Percentiles rank a stretch among this genome's conserved stretches.
phyloP scores from a whole-genome alignment of 768 basidiomycete genomes.

The Suillus subaureus region DNA sequence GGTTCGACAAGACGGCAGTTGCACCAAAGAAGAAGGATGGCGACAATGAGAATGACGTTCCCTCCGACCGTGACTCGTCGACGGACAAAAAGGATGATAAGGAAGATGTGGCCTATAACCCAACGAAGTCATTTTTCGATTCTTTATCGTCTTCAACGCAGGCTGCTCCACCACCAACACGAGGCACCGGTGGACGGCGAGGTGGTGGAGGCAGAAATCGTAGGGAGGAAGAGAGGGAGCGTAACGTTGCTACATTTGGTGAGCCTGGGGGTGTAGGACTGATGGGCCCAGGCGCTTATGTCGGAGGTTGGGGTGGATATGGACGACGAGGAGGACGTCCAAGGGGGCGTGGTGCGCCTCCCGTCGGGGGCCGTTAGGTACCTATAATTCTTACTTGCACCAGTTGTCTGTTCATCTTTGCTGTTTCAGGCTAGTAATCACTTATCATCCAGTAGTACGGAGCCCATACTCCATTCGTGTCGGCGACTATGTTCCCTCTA shows the following conservation, averaged over 20 bases:
- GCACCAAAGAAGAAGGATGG: slow-evolving; percentile 35
- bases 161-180: slow-evolving; percentile 28
- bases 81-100: slow-evolving; percentile 33
- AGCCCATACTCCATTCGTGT: background rate
- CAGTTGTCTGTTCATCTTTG: background rate
- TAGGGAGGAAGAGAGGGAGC: slow-evolving; percentile 81
- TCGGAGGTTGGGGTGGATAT: slow-evolving; percentile 78
- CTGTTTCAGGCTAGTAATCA: slow-evolving; percentile 3
- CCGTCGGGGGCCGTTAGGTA: slow-evolving; percentile 26
- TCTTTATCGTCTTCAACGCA: slow-evolving; percentile 55
- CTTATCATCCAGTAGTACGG: background rate
- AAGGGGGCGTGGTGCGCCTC: slow-evolving; percentile 33
- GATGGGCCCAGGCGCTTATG: slow-evolving; percentile 78
- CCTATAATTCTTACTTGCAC: background rate
- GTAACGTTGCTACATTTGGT: slow-evolving; percentile 86
- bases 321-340: slow-evolving; percentile 52
- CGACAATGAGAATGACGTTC: slow-evolving; percentile 33
- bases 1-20: slow-evolving; percentile 75
- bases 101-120: slow-evolving; percentile 66
- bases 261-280: slow-evolving; percentile 80
- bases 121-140: slow-evolving; percentile 81
- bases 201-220: slow-evolving; percentile 63
- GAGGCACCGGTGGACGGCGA: slow-evolving; percentile 44
- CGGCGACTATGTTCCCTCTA: background rate
- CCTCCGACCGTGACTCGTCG: slow-evolving; percentile 30